Conservation (phyloP, 352 stramenopile genomes). For the Phytophthora colocasiae region DNA sequence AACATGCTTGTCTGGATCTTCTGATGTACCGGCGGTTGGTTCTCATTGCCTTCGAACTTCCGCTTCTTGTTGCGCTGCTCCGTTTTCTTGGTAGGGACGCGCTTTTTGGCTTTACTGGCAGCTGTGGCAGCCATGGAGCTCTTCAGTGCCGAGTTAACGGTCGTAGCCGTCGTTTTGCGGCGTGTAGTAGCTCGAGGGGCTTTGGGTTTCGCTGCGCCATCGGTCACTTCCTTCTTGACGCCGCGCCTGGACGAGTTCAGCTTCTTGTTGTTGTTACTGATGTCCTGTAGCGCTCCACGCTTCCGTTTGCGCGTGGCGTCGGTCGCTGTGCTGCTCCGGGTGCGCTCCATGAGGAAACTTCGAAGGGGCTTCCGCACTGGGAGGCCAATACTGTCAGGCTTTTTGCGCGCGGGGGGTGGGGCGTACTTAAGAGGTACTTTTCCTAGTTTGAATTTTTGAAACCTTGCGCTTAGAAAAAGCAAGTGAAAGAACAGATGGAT, state of each 20-base stretch:
- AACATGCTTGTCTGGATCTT: constrained; percentile 81
- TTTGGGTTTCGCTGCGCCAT: constrained; percentile 8
- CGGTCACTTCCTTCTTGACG: constrained; percentile 35
- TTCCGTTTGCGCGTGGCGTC: constrained; percentile 75
- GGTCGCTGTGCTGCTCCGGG: constrained; percentile 15
- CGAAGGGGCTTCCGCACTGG: constrained; percentile 1
- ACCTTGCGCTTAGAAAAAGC: constrained; percentile 22
- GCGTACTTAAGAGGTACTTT: constrained; percentile 18
- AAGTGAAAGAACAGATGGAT: constrained; percentile 11
- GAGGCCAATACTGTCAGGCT: constrained; percentile 16
- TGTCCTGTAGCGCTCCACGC: constrained; percentile 80
- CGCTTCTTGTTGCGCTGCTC: constrained; percentile 52
- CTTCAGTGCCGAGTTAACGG: constrained; percentile 38
- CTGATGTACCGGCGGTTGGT: constrained; percentile 33
- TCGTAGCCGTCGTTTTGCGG: constrained; percentile 22
- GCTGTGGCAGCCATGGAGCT: constrained; percentile 31
- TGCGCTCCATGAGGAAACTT: constrained; percentile 28
- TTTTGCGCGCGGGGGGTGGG: constrained; percentile 23
- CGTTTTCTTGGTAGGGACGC: constrained; percentile 31
- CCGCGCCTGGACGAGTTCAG: constrained; percentile 11
- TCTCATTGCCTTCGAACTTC: constrained; percentile 52
- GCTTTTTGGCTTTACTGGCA: constrained; percentile 42
- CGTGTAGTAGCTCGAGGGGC: constrained; percentile 12
- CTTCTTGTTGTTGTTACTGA: constrained; percentile 78
- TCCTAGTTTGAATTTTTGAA: constrained; percentile 35